Conservation (phyloP, 768 basidiomycete genomes). For the Royoungia palumana region DNA sequence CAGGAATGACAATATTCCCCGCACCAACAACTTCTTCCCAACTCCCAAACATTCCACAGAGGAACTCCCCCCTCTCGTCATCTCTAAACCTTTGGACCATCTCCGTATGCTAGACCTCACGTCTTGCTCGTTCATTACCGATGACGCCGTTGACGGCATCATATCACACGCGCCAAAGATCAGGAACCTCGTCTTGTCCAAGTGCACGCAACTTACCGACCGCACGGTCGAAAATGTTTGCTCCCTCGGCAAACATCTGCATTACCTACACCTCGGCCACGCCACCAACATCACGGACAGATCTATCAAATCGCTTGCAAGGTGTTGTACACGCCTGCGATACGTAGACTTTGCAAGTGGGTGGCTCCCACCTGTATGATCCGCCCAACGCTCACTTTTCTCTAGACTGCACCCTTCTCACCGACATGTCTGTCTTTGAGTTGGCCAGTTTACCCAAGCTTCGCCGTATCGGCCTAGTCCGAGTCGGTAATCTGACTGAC, state of each 20-base stretch:
- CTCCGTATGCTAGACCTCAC: slow-evolving; percentile 93
- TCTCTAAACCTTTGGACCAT: slow-evolving; percentile 69
- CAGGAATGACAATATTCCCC: slow-evolving; percentile 34
- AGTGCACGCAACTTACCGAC: slow-evolving; percentile 78
- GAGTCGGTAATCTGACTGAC: slow-evolving; percentile 90
- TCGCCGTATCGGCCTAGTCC: slow-evolving; percentile 90
- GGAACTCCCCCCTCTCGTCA: slow-evolving; percentile 62
- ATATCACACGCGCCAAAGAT: slow-evolving; percentile 78
- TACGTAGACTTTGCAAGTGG: slow-evolving; percentile 96
- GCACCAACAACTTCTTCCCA: slow-evolving; percentile 42
- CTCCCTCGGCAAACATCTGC: slow-evolving; percentile 84
- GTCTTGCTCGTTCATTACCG: slow-evolving; percentile 75
- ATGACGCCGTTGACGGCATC: slow-evolving; percentile 80
- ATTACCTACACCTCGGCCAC: slow-evolving; percentile 95
- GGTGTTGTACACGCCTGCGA: slow-evolving; percentile 83
- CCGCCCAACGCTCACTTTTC: slow-evolving; percentile 7
- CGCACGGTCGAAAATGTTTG: slow-evolving; percentile 80
- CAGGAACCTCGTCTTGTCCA: slow-evolving; percentile 82
- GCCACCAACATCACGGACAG: slow-evolving; percentile 85
- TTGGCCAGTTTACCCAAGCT: slow-evolving; percentile 85
- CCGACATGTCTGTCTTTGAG: slow-evolving; percentile 93
- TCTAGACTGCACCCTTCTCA: slow-evolving; percentile 78
- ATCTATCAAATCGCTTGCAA: slow-evolving; percentile 78
- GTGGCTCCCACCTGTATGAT: slow-evolving; percentile 28
- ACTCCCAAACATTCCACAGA: slow-evolving; percentile 32